Evolutionary conservation across 768 basidiomycete genomes (phyloP), one percentile per base, ranked within the genome.

Genomic region (Mycena amicta): DNA sequence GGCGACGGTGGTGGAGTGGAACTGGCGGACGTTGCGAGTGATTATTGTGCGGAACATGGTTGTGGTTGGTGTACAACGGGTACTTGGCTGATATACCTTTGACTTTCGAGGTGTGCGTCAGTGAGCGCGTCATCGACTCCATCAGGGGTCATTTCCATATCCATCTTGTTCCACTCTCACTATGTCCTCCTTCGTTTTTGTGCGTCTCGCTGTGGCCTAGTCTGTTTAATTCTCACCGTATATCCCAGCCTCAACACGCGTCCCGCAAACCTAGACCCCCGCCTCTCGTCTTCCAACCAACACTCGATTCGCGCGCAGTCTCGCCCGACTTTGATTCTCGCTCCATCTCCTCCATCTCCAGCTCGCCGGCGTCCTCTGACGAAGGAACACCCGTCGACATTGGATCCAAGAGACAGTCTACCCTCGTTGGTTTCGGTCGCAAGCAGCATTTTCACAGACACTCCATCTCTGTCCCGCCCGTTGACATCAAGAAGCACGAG

Each of bases 1-100:
- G 11, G 73, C 66, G 25, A 67, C 54, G 5, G 75, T 73, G 12
- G 76, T 73, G 1, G 70, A 58, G 60, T 80, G 78, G 57, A 82
- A 63, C 2, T 60, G 33, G 18, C 77, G 72, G 16, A 61, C 50
- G 29, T 59, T 53, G 16, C 58, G 56, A 31, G 60, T 22, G 40
- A 68, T 43, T 25, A 57, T 30, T 52, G 58, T 51, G 28, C 63
- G 61, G 50, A 58, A 62, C 63, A 68, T 63, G 57, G 45, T 61
- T 0, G 18, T 27, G 22, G 43, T 45, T 45, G 6, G 22, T 45
- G 43, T 8, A 8, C 43, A 8, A 6, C 22, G 13, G 13, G 43
- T 8, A 8, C 8, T 15, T 23, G 43, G 13, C 13, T 45, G 6
- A 45, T 8, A 45, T 45, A 45, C 43, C 5, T 45, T 45, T n/a